Percentiles rank a stretch among this genome's conserved stretches.
Evolutionary conservation across 352 stramenopile species (phyloP).

Genomic region (Aphanomyces euteiches): DNA sequence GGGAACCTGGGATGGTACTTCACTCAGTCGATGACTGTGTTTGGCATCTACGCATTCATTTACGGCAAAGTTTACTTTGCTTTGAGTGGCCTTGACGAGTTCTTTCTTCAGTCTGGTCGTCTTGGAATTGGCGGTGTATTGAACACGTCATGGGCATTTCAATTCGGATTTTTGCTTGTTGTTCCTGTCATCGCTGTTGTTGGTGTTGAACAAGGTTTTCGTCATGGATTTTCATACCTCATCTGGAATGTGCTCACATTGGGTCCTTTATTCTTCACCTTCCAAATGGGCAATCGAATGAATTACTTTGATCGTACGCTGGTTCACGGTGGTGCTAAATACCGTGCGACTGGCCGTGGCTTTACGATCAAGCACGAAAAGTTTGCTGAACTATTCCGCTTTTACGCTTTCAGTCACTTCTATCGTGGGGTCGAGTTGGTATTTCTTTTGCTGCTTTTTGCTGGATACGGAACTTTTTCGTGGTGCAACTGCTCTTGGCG

Average conservation of each 20-base stretch:
- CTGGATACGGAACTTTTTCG: constrained; percentile 92
- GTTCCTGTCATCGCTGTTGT: constrained; percentile 96
- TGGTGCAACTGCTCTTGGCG: constrained; percentile 86
- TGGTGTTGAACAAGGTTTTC: constrained; percentile 95
- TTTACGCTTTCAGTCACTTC: constrained; percentile 97
- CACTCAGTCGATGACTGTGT: constrained; percentile 95
- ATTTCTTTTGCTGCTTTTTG: constrained; percentile 75
- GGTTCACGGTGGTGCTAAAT: constrained; percentile 96
- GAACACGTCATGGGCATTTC: constrained; percentile 95
- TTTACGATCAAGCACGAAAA: constrained; percentile 99
- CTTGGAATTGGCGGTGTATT: constrained; percentile 93
- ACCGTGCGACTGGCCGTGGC: constrained; percentile 95
- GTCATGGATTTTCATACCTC: constrained; percentile 88
- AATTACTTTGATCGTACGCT: constrained; percentile 98
- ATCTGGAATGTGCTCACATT: constrained; percentile 95
- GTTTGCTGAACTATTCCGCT: constrained; percentile 96
- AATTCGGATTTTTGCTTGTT: constrained; percentile 95
- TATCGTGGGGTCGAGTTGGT: constrained; percentile 96
- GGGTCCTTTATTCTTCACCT: constrained; percentile 99
- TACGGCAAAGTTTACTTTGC: constrained; percentile 96
- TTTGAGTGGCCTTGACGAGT: constrained; percentile 89
- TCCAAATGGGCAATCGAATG: constrained; percentile 98
- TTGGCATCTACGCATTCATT: constrained; percentile 98
- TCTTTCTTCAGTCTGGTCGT: constrained; percentile 87
- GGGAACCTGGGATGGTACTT: constrained; percentile 98